Base-by-base conservation (phyloP, 2,329 filamentous ascomycete species). In the Fusarium virguliforme region DNA sequence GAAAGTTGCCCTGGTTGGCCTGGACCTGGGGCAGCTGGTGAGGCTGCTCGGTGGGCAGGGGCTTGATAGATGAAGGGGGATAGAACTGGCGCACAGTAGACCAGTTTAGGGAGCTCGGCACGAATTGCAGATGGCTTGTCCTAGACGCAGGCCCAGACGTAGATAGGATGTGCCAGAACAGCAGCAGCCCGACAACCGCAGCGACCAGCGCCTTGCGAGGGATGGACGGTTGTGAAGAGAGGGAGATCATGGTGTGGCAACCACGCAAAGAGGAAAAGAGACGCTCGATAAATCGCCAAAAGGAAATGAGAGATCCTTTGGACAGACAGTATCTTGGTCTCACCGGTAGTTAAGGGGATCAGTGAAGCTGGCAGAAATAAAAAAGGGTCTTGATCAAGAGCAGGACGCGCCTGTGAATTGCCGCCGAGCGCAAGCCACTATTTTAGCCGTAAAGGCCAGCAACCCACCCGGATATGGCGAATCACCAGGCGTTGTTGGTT, bases 81-180 rank as follows among this genome's bases (percentile, higher is more conserved):
- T 79, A 59, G 46, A 77, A 76, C 15, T 77, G 70, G 7, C 57
- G 60, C 1, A 75, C 69, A 1, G 60, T 61, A 3, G 78, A 68
- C 81, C 81, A 83, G 60, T 82, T 74, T 61, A 79, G 75, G 7
- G 71, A 70, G 50, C 77, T 76, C 10, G 72, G 61, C 1, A 70
- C 55, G 61, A 78, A 79, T 6, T 53, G 12, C 9, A 50, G 4
- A 9, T 26, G 15, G 5, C 46, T 50, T 3, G 46, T 30, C 9
- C 1, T 32, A 13, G 46, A 50, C 15, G 30, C 30, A 18, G 46
- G 30, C 3, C 15, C 9, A 2, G 46, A 50, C 1, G 46, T 1
- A 5, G 46, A 50, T 50, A 50, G 15, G 30, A 40, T 15, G 24
- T 48, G 60, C 34, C 35, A 65, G 7, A 65, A 15, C 7, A 65